Conservation (phyloP, 208 protist genomes). For the Trypanosoma scelopori region DNA sequence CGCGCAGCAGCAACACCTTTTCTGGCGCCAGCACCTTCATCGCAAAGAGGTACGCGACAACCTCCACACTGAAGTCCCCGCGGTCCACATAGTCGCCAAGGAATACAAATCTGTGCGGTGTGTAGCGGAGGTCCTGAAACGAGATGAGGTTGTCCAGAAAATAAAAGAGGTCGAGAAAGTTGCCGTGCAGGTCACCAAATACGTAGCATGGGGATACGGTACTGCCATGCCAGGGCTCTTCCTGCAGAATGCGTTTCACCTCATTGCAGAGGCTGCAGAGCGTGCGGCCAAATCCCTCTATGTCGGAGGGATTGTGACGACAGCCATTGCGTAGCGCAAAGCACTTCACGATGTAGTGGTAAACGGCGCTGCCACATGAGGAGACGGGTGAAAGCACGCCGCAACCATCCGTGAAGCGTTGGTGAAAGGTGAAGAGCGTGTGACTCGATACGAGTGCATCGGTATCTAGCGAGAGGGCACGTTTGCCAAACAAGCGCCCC, state of each 20-base stretch:
- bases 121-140: slow-evolving; percentile 92
- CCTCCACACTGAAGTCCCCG: slow-evolving; percentile 92
- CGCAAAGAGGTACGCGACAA: slow-evolving; percentile 90
- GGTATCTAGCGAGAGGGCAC: slow-evolving; percentile 66
- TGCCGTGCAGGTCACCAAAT: slow-evolving; percentile 95
- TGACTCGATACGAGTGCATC: slow-evolving; percentile 81
- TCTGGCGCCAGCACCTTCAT: slow-evolving; percentile 91
- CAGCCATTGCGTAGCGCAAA: slow-evolving; percentile 85
- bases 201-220: slow-evolving; percentile 91
- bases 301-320: slow-evolving; percentile 65
- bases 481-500: slow-evolving; percentile 30
- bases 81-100: slow-evolving; percentile 99
- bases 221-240: slow-evolving; percentile 69
- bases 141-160: slow-evolving; percentile 91
- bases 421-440: slow-evolving; percentile 75
- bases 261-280: slow-evolving; percentile 78
- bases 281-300: slow-evolving; percentile 84
- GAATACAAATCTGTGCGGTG: slow-evolving; percentile 95
- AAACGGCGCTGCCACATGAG: slow-evolving; percentile 73
- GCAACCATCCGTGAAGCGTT: slow-evolving; percentile 48
- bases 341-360: slow-evolving; percentile 86
- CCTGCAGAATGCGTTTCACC: slow-evolving; percentile 62
- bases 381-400: slow-evolving; percentile 59
- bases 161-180: slow-evolving; percentile 93
- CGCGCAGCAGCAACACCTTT: slow-evolving; percentile 92